Base-by-base conservation (phyloP, 495 filamentous ascomycete genomes). In the Xylaria telfairii region DNA sequence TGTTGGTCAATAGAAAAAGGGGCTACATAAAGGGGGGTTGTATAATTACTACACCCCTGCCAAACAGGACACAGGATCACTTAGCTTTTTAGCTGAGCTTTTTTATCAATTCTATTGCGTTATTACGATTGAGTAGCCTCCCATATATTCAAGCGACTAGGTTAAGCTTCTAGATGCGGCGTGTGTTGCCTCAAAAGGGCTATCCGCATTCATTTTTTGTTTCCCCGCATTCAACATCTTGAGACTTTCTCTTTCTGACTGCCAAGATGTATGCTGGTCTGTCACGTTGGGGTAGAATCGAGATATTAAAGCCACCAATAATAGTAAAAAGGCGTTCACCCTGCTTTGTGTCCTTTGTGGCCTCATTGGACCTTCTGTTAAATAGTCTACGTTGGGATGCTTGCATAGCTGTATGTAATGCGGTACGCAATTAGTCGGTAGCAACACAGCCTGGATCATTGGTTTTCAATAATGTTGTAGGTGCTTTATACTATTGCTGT, bases 241-340 rank as follows among this genome's bases (percentile, higher is more conserved):
- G 26, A 28, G 15, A 32, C 28, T 34, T 57, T 13, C 54, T 57
- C 56, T 37, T 21, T 59, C 7, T 21, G 19, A 3, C 3, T 37
- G 56, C 56, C 56, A 21, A 59, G 56, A 37, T 59, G 10, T 4
- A 12, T 59, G 19, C n/a, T 59, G 19, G 17, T 4, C 24, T 6
- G 4, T 4, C 4, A 59, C 12, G 8, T 9, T 37, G 32, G 56
- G 56, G 56, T 37, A 59, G 28, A 21, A 65, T 28, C 44, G 44
- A 37, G 26, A 65, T 65, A 65, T 24, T 47, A 32, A 65, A 21
- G 21, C 62, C 62, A 65, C 62, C 62, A 51, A 65, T 65, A 51
- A 51, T 0, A 46, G 24, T 42, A 10, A 21, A 37, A 28, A 46
- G 15, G 5, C 30, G 30, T 5, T 37, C 6, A 21, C 12, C 4